A percentile compares a stretch with the other conserved stretches of the same genome.
Conservation (phyloP, 2,329 filamentous ascomycete genomes). For the Stagonosporopsis cucurbitacearum region DNA sequence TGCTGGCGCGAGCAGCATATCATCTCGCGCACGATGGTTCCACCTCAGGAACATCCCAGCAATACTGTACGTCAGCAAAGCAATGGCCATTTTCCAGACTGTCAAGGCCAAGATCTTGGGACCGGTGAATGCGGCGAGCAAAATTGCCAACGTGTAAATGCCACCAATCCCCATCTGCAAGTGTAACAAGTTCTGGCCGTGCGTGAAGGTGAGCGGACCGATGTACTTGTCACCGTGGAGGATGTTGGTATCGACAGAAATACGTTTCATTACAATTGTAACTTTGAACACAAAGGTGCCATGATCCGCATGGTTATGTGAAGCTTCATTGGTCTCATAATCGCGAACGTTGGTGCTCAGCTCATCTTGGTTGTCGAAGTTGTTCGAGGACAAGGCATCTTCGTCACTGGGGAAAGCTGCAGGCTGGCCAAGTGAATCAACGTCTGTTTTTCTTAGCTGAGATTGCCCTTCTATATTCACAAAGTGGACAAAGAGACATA, state of each 20-base stretch:
- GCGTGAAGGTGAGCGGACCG: neutral
- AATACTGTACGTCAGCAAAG: neutral
- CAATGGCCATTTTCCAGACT: neutral
- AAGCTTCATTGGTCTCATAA: slow-evolving; percentile 15
- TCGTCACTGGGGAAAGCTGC: too few species aligned
- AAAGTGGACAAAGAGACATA: too few species aligned
- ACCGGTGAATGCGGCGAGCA: neutral
- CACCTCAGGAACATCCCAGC: neutral
- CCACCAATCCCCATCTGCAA: neutral
- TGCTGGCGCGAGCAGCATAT: neutral
- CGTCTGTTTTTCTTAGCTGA: too few species aligned
- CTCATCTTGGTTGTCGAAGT: slow-evolving; percentile 1
- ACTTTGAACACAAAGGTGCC: neutral
- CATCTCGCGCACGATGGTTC: neutral
- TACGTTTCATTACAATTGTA: neutral
- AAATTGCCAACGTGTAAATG: neutral
- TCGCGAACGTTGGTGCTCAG: slow-evolving; percentile 10
- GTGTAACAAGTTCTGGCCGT: too few species aligned
- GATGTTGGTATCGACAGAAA: neutral
- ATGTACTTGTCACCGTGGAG: neutral
- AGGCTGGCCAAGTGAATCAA: too few species aligned
- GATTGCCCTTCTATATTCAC: too few species aligned
- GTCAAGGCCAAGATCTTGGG: neutral
- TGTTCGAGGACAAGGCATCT: too few species aligned
- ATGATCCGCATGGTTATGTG: neutral